A percentile compares a stretch with the other conserved stretches of the same genome.
Conservation (phyloP, 179 eudicot species). For the Beta corolliflora region DNA sequence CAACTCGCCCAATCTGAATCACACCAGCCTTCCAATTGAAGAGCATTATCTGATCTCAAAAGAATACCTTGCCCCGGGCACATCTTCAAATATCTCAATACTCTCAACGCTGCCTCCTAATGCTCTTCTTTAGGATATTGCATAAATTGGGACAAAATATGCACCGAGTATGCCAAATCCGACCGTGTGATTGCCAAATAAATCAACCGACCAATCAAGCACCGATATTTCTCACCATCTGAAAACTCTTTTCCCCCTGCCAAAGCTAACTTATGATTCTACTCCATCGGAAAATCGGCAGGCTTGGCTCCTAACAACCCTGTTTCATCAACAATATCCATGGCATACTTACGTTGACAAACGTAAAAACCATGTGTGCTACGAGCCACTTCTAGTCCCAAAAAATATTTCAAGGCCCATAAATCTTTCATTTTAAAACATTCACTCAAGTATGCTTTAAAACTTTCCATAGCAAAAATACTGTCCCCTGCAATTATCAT, state of each 20-base stretch:
- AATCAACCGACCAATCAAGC: constrained; percentile 1
- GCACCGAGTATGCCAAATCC: background rate
- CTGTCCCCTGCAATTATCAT: background rate
- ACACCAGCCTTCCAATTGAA: background rate
- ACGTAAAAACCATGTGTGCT: background rate
- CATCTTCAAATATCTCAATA: background rate
- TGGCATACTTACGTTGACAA: constrained; percentile 1
- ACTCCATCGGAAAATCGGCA: background rate
- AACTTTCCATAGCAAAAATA: background rate
- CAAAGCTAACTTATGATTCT: background rate
- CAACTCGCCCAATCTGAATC: background rate
- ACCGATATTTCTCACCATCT: constrained; percentile 1
- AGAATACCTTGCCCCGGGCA: background rate
- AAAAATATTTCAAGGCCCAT: background rate
- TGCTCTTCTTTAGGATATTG: background rate
- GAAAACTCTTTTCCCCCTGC: background rate
- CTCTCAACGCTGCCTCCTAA: background rate
- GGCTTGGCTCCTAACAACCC: too few species aligned
- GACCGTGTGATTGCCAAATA: constrained; percentile 6
- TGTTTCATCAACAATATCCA: background rate
- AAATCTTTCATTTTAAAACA: constrained; percentile 13
- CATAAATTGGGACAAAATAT: constrained; percentile 2
- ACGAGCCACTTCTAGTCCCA: background rate
- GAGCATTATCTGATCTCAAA: background rate
- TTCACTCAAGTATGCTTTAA: background rate